These are phyloP conservation scores for Oryza glumipatula DNA, from an alignment of 176 grass and related monocot species.

Conservation along the genomic window DNA sequence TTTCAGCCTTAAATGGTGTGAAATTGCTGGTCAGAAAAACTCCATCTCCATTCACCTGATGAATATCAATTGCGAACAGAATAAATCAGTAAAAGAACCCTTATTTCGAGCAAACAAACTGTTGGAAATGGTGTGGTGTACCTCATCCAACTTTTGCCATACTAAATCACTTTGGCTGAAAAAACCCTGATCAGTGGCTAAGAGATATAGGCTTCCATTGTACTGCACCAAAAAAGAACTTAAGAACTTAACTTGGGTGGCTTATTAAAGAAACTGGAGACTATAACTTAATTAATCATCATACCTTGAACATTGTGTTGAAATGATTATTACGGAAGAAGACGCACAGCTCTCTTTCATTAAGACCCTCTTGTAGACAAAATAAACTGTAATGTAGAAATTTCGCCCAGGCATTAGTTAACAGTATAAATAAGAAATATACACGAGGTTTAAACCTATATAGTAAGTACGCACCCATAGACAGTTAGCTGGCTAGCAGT, in stretches of 20 bases:
- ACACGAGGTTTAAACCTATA: neutral
- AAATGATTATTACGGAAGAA: slow-evolving; percentile 99
- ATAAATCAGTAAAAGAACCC: slow-evolving; percentile 20
- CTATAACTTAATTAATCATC: slow-evolving; percentile 21
- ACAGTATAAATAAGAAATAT: slow-evolving; percentile 4
- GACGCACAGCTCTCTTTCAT: slow-evolving; percentile 91
- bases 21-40: slow-evolving; percentile 95
- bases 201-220: slow-evolving; percentile 80
- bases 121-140: slow-evolving; percentile 37
- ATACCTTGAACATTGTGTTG: slow-evolving; percentile 99
- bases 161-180: slow-evolving; percentile 95
- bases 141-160: slow-evolving; percentile 98
- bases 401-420: slow-evolving; percentile 24
- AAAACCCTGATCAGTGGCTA: slow-evolving; percentile 98
- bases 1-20: slow-evolving; percentile 80
- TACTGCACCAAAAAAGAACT: slow-evolving; percentile 60
- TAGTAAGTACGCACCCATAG: slow-evolving; percentile 67
- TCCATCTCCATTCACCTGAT: slow-evolving; percentile 94
- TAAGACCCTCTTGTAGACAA: slow-evolving; percentile 96
- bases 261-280: neutral
- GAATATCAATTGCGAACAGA: slow-evolving; percentile 37
- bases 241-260: neutral
- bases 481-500: slow-evolving; percentile 95
- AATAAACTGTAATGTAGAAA: slow-evolving; percentile 68
- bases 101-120: slow-evolving; percentile 7